phyloP scores from a whole-genome alignment of 176 grass and related monocot species.

The Coix lacrymajobi region DNA sequence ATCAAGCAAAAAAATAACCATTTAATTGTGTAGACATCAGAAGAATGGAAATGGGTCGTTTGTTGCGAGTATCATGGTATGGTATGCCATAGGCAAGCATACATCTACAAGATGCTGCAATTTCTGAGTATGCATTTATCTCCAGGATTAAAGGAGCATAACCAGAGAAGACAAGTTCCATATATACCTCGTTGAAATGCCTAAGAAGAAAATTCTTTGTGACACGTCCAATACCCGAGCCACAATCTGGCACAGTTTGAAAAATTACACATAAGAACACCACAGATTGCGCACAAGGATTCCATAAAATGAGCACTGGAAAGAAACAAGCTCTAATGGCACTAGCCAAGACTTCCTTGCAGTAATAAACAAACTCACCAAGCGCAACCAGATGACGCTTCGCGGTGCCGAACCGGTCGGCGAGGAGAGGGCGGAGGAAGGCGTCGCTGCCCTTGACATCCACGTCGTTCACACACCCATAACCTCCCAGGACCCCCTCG shows the following conservation, averaged over 20 bases:
- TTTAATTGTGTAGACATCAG: background rate
- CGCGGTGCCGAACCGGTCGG: slow-evolving; percentile 48
- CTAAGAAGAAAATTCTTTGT: slow-evolving; percentile 90
- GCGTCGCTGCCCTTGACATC: slow-evolving; percentile 91
- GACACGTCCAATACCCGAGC: slow-evolving; percentile 87
- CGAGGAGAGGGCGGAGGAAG: slow-evolving; percentile 72
- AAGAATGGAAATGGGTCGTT: background rate
- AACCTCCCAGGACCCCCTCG: slow-evolving; percentile 90
- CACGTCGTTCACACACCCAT: slow-evolving; percentile 77
- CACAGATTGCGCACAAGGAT: background rate
- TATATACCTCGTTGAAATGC: slow-evolving; percentile 95
- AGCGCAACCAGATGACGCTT: slow-evolving; percentile 71
- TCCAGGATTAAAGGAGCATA: background rate
- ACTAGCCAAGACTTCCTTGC: background rate
- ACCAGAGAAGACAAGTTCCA: background rate
- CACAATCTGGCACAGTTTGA: slow-evolving; percentile 66
- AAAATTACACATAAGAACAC: background rate
- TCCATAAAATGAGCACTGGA: background rate
- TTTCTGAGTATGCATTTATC: background rate
- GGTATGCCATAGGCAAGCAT: background rate
- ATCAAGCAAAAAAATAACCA: background rate
- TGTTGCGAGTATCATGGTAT: background rate
- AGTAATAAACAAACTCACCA: slow-evolving; percentile 33
- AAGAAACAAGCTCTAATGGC: background rate
- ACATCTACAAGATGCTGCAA: background rate